A percentile compares a stretch with the other conserved stretches of the same genome.
Conservation (phyloP, 352 stramenopile species). For the Paralagenidium karlingii region DNA sequence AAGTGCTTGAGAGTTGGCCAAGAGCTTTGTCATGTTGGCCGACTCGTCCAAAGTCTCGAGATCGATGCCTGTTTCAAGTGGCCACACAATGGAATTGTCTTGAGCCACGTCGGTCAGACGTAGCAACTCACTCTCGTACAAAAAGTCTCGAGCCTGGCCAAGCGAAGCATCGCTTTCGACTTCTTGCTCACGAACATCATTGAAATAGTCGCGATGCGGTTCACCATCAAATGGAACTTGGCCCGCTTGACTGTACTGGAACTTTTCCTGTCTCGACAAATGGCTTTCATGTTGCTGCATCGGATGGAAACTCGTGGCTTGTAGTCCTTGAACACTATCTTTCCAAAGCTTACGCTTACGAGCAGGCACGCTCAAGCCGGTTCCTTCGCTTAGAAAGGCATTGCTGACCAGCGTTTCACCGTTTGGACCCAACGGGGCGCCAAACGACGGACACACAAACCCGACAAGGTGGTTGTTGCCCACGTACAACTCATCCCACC, state of each 20-base stretch:
- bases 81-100: slow-evolving; percentile 33
- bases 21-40: no score
- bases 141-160: slow-evolving; percentile 17
- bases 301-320: slow-evolving; percentile 32
- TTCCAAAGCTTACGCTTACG: slow-evolving; percentile 47
- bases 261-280: slow-evolving; percentile 62
- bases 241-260: slow-evolving; percentile 61
- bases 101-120: slow-evolving; percentile 27
- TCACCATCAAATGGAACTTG: slow-evolving; percentile 79
- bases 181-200: slow-evolving; percentile 47
- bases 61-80: slow-evolving; percentile 41
- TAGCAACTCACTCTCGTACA: slow-evolving; percentile 39
- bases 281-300: slow-evolving; percentile 84
- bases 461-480: slow-evolving; percentile 84
- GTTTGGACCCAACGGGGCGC: neutral
- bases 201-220: slow-evolving; percentile 67
- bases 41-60: slow-evolving; percentile 12
- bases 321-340: slow-evolving; percentile 9
- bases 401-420: neutral
- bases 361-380: slow-evolving; percentile 9
- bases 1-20: no score
- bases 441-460: slow-evolving; percentile 75
- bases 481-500: slow-evolving; percentile 95
- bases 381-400: slow-evolving; percentile 5
- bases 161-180: slow-evolving; percentile 30